Base-by-base conservation (phyloP, 2,329 filamentous ascomycete species). In the Neurospora sp. region DNA sequence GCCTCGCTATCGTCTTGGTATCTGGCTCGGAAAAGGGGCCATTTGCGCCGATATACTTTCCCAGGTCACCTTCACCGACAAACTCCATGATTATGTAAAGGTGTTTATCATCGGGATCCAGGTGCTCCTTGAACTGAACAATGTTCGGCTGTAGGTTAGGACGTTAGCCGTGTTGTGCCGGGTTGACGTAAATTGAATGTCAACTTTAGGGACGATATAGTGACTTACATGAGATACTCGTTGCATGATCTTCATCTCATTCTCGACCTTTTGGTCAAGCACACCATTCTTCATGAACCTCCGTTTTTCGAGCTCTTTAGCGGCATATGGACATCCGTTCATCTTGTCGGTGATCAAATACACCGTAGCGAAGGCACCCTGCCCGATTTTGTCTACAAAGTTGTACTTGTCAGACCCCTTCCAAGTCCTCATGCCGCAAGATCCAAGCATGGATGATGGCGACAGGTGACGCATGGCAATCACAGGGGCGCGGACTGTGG, bases 51-150 rank as follows among this genome's bases (percentile, higher is more conserved):
- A 98, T 85, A 73, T 91, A 88, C 67, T 88, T 89, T 69, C 93
- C 92, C 13, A 99, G 82, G 78, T 99, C 95, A 66, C 96, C 96
- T 38, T 87, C 86, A 7, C 89, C 87, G 15, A 98, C 88, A 75
- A 87, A 97, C 77, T 99, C 96, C 96, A 99, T 99, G 79, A 97
- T 91, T 78, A 98, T 95, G 79, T 99, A 97, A 78, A 97, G 94
- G 4, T 97, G 85, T 77, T 93, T 84, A 46, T 92, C 85, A 66
- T 90, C 88, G 83, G 92, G 90, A 73, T 97, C 93, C 74, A 96
- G 87, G 77, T 96, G 92, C 75, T 97, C 93, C 69, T 96, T 88
- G 77, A 96, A 99, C 73, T 92, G 88, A 58, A 99, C 95, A 75
- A 99, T 94, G 76, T 98, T 95, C 2, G 89, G 87, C 90, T 93